A percentile compares a stretch with the other conserved stretches of the same genome.
Conservation (phyloP, 2,329 filamentous ascomycete species). For the Xylaria sp. region DNA sequence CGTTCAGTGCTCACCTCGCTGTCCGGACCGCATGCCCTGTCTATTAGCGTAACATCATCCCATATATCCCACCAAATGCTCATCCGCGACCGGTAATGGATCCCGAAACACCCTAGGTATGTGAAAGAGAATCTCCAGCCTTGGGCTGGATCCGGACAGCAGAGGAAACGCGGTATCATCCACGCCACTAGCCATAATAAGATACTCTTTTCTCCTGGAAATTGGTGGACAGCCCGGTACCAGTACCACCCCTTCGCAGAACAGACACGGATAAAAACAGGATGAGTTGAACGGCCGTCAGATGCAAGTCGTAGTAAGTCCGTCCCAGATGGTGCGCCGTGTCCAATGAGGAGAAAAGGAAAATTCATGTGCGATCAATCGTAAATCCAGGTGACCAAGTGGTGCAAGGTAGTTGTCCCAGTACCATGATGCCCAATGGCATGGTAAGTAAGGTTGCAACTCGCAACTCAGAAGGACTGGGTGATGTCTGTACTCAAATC, state of each 20-base stretch:
- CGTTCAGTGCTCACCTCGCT: constrained; percentile 63
- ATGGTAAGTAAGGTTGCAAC: constrained; percentile 49
- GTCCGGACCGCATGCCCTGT: constrained; percentile 58
- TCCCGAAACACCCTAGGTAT: constrained; percentile 45
- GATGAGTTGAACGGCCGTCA: constrained; percentile 48
- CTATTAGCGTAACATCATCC: constrained; percentile 50
- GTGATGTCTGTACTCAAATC: constrained; percentile 47
- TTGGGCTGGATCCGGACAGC: constrained; percentile 55
- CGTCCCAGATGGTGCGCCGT: constrained; percentile 48
- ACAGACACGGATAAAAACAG: constrained; percentile 46
- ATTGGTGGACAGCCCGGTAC: constrained; percentile 47
- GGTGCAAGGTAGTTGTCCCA: constrained; percentile 39
- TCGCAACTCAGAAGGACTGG: constrained; percentile 51
- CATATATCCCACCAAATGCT: constrained; percentile 47
- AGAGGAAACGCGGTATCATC: constrained; percentile 51
- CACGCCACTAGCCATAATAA: constrained; percentile 43
- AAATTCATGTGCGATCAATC: constrained; percentile 47
- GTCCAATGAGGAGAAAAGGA: constrained; percentile 47
- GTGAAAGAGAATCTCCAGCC: constrained; percentile 46
- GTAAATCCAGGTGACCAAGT: constrained; percentile 43
- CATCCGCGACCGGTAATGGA: constrained; percentile 47
- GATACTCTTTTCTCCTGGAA: constrained; percentile 49
- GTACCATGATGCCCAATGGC: constrained; percentile 44
- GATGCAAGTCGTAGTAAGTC: constrained; percentile 50
- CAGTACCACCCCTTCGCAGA: constrained; percentile 43